Base-by-base conservation (phyloP, 1,284 basidiomycete species). In the Neolentinus lepideus region DNA sequence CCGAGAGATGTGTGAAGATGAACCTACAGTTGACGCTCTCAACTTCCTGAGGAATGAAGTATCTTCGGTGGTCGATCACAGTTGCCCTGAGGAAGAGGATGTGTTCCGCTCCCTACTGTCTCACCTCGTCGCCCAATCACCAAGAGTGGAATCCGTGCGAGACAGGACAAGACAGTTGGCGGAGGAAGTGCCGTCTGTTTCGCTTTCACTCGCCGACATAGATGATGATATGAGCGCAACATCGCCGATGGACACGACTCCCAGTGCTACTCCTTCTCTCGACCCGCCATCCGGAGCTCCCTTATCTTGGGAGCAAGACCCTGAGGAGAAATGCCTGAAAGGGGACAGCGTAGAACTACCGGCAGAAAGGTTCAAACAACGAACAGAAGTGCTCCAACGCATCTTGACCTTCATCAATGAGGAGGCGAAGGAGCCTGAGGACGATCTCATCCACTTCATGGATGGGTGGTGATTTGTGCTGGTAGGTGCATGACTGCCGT, bases 1-100 rank as follows among this genome's bases (percentile, higher is more conserved):
- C 69, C 79, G 84, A 22, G 89, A 91, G 64, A 82, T 90, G 77
- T 90, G 87, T 65, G 79, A 83, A 64, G 79, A 81, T 38, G 71
- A 69, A n/a, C 68, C 81, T 1, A 73, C 83, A 0, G 75, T 88
- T n/a, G 79, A 82, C 60, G 85, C 89, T 1, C 74, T 92, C 24
- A 75, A 73, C 14, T 91, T 88, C 68, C 71, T 92, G 19, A 85
- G 87, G 66, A 81, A 75, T 0, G 76, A 85, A 51, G 83, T 92
- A 10, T 82, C 81, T 0, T 75, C 76, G 1, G 83, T 88, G 2
- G 88, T 90, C 22, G 78, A 91, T 63, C 87, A 90, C 60, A 71
- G 67, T 51, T 77, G 85, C 59, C 64, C 76, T 1, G 77, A 80
- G 52, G 88, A 91, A 64, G 75, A 83, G 0, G 74, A 77, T 38